Base-by-base conservation (phyloP, 2,329 filamentous ascomycete genomes). In the Talaromyces sp. region DNA sequence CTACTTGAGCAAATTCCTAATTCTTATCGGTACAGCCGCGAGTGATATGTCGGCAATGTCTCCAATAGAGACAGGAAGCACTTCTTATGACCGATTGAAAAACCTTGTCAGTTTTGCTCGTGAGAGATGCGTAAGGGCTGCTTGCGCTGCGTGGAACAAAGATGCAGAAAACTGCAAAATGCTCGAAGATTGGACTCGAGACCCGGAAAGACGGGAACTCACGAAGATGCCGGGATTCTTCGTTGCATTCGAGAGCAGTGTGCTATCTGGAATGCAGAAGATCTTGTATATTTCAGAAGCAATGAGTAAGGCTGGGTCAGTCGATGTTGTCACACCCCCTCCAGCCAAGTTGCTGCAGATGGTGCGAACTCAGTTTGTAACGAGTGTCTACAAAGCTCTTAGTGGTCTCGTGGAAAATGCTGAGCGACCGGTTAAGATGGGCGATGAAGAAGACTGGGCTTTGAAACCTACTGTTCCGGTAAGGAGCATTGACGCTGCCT, bases 391-490 rank as follows among this genome's bases (percentile, higher is more conserved):
- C 78, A 96, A 96, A 76, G 92, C 92, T 7, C 81, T 99, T 43
- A 96, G 92, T 71, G 95, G 94, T 24, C 94, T 99, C 88, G 93
- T 99, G 1, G 95, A 98, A 78, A 98, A 97, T 76, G 94, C 95
- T 3, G 93, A 98, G 78, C 87, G 88, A 65, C 85, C 88, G 14
- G 86, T 88, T 70, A 87, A 87, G 70, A 81, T 86, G 0, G 87
- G 89, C 54, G 79, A 80, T 24, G 80, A 82, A 9, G 82, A 82
- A 65, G 82, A 84, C 65, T 81, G 82, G 72, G 82, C 84, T 64
- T 76, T 84, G 68, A 72, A 72, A 5, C 73, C 77, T 16, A 70
- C 72, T 39, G 69, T 70, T 62, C 59, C 71, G 52, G 71, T 70
- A 31, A 73, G 72, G 43, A 72, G 69, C 4, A 66, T 71, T 33